A percentile compares a stretch with the other conserved stretches of the same genome.
Evolutionary conservation across 805 yeast genomes (phyloP).

Genomic region (Teunomyces cretensis): DNA sequence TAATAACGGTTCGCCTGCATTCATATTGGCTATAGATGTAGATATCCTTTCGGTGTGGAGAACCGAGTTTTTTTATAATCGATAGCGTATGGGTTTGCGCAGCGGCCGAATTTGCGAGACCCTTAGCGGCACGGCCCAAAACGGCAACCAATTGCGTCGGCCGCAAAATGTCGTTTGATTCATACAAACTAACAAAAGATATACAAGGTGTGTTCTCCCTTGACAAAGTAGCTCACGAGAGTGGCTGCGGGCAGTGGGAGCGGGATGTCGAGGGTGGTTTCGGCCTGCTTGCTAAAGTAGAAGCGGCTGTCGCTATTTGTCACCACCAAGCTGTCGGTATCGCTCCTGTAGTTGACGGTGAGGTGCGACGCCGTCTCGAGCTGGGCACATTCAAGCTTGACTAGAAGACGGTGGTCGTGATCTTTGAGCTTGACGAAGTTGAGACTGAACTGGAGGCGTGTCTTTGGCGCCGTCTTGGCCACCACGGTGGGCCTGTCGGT

Average conservation of each 20-base stretch:
- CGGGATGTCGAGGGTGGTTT: conserved; percentile 9
- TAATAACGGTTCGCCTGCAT: conserved; percentile 26
- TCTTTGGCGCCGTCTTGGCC: background rate
- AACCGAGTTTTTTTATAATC: no score
- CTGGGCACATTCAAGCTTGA: conserved; percentile 19
- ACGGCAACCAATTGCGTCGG: background rate
- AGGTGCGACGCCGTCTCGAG: conserved; percentile 8
- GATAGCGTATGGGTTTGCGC: no score
- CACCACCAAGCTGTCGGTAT: conserved; percentile 9
- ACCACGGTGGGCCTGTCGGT: background rate
- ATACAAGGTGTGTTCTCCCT: conserved; percentile 14
- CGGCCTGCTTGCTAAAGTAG: conserved; percentile 11
- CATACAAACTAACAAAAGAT: conserved; percentile 7
- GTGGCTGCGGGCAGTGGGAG: conserved; percentile 5
- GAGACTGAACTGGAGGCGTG: background rate
- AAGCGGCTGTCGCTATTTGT: conserved; percentile 11
- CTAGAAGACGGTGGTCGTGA: conserved; percentile 6
- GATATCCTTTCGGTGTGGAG: no score
- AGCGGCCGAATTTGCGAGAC: background rate
- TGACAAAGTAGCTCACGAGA: conserved; percentile 13
- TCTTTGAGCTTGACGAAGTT: conserved; percentile 3
- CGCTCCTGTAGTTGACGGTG: conserved; percentile 8
- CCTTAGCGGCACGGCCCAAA: conserved; percentile 2
- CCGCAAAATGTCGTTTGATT: no score
- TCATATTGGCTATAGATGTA: no score